Evolutionary conservation across 495 filamentous ascomycete genomes (phyloP).

Genomic region (Pyronema domesticum): DNA sequence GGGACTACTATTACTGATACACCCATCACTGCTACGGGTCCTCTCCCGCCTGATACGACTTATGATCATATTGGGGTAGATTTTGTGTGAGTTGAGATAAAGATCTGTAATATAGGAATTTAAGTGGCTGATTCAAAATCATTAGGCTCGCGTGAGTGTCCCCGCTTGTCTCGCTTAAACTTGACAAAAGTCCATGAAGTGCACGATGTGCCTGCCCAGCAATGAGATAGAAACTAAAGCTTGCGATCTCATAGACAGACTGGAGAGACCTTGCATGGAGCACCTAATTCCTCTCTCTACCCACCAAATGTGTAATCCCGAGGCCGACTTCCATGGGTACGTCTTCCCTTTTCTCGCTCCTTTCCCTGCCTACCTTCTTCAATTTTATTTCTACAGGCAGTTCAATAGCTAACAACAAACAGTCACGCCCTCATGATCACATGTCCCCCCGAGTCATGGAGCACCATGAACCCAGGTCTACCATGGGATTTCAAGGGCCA

Average conservation of each 20-base stretch:
- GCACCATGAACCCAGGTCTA: slow-evolving; percentile 24
- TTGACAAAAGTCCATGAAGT: too few relatives aligned
- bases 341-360: too few relatives aligned
- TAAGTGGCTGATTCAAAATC: neutral
- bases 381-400: too few relatives aligned
- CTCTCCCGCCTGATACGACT: slow-evolving; percentile 36
- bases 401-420: too few relatives aligned
- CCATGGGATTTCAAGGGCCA: slow-evolving; percentile 34
- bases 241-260: slow-evolving; percentile 34
- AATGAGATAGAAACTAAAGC: neutral
- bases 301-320: slow-evolving; percentile 27
- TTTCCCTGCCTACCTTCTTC: too few relatives aligned
- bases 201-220: neutral
- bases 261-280: slow-evolving; percentile 89
- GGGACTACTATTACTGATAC: too few relatives aligned
- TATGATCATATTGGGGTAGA: slow-evolving; percentile 84
- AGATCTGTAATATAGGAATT: neutral
- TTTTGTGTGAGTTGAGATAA: slow-evolving; percentile 82
- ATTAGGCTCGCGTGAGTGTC: too few relatives aligned
- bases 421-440: slow-evolving; percentile 72
- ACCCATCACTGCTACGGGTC: too few relatives aligned
- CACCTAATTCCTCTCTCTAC: slow-evolving; percentile 44
- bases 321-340: slow-evolving; percentile 38
- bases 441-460: slow-evolving; percentile 51
- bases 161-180: too few relatives aligned